Evolutionary conservation across 176 grass and related monocot genomes (phyloP), one percentile per base, ranked within the genome.

Genomic region (Aegilops longissima): DNA sequence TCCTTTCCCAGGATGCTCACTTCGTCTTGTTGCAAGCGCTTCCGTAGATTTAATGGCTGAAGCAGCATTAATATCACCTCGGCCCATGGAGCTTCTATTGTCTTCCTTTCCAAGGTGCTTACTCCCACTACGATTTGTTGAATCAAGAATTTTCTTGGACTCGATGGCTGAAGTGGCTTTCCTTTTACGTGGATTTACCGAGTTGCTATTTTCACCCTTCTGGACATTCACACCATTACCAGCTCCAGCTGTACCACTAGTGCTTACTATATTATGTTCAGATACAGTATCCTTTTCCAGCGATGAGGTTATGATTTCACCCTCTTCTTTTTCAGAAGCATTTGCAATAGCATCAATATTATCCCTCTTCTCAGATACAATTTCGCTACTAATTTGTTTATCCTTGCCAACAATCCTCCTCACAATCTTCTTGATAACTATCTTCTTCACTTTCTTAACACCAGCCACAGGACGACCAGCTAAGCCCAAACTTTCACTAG

Each of bases 341-440:
- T 87, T 76, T 72, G 79, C 64, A 14, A 18, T 71, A 12, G 75
- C 85, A 88, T 90, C 86, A 69, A 80, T 40, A 42, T 0, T 65
- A 80, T 86, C 89, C 61, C 80, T 91, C 81, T 87, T 92, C 64
- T 94, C 88, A 16, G 77, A 83, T 23, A 84, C 10, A 18, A 82
- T 33, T 25, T 80, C 64, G 51, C 63, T 77, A 58, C 76, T 76
- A 44, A 52, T 70, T 79, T 87, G 85, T 58, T 81, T 94, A 88
- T 90, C 73, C 64, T 86, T 89, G 73, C 80, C 27, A 8, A 36
- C 81, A 24, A 81, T 91, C 90, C 92, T 95, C 64, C 89, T 89
- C 77, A 88, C 80, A 51, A 93, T 87, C 78, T 95, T 88, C 80
- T 92, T 85, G 42, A 88, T 80, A 73, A 89, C 49, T 73, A 87